Percentiles rank a stretch among this genome's conserved stretches.
Conservation (phyloP, 805 yeast genomes). For the Lipomyces anomalus region DNA sequence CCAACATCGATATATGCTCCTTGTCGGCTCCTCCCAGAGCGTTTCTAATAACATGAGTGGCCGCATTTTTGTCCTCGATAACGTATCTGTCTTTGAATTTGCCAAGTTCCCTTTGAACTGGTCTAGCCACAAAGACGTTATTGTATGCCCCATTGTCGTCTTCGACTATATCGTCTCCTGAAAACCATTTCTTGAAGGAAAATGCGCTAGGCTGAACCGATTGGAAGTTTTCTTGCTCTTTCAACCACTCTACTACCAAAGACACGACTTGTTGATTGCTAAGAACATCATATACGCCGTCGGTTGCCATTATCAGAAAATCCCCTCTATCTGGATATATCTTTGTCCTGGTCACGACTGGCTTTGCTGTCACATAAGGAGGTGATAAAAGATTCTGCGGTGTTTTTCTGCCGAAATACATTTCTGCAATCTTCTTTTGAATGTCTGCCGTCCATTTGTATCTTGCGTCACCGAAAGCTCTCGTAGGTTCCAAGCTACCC, state of each 20-base stretch:
- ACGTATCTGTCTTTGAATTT: constrained; percentile 23
- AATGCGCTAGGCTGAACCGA: constrained; percentile 6
- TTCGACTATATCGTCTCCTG: constrained; percentile 5
- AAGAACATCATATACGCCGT: constrained; percentile 87
- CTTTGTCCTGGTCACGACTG: constrained; percentile 73
- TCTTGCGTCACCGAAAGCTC: constrained; percentile 97
- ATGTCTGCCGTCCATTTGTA: constrained; percentile 75
- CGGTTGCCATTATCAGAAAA: constrained; percentile 87
- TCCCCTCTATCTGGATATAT: constrained; percentile 65
- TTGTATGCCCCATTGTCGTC: neutral
- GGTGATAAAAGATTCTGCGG: constrained; percentile 76
- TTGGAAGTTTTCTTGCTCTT: constrained; percentile 54
- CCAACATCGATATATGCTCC: constrained; percentile 82
- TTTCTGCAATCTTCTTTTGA: constrained; percentile 66
- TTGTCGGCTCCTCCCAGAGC: constrained; percentile 86
- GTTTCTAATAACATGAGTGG: constrained; percentile 89
- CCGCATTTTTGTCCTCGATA: constrained; percentile 78
- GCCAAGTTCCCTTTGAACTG: constrained; percentile 5
- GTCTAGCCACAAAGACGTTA: neutral
- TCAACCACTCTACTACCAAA: constrained; percentile 90
- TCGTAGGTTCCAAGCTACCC: constrained; percentile 89
- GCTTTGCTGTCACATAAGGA: constrained; percentile 96
- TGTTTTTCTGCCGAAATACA: constrained; percentile 67
- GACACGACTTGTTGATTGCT: constrained; percentile 90
- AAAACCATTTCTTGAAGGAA: constrained; percentile 8